These are phyloP conservation scores for Fusarium abutilonis DNA, from an alignment of 2,329 filamentous ascomycete species.

Conservation along the genomic window DNA sequence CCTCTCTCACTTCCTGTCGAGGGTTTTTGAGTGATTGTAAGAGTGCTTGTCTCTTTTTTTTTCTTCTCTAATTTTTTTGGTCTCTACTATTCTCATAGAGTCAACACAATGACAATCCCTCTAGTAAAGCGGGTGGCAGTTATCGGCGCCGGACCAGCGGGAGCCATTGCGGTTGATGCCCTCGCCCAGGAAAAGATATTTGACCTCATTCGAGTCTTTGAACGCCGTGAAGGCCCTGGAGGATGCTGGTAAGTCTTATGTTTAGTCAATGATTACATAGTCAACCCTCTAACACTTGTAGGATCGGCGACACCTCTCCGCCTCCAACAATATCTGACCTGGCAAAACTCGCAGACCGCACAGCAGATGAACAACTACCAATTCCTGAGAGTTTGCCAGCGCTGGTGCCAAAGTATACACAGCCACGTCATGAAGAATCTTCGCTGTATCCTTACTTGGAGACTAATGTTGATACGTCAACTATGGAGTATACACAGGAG, in stretches of 20 bases:
- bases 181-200: conserved; percentile 67
- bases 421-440: conserved; percentile 65
- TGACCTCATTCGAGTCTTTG: conserved; percentile 69
- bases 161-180: conserved; percentile 69
- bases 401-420: conserved; percentile 52
- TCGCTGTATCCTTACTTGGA: conserved; percentile 71
- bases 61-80: neutral
- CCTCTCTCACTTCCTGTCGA: neutral
- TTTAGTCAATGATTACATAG: no score
- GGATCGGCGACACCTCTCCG: conserved; percentile 54
- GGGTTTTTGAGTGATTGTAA: neutral
- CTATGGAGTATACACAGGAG: conserved; percentile 70
- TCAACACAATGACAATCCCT: conserved; percentile 17
- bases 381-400: conserved; percentile 61
- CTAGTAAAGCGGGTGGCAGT: conserved; percentile 60
- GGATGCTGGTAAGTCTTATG: conserved; percentile 65
- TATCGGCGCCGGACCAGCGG: conserved; percentile 69
- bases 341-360: conserved; percentile 57
- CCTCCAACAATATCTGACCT: conserved; percentile 58
- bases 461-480: conserved; percentile 68
- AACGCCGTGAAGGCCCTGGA: conserved; percentile 66
- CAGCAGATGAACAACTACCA: conserved; percentile 59
- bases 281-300: conserved; percentile 35
- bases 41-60: neutral
- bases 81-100: neutral